A percentile compares a stretch with the other conserved stretches of the same genome.
phyloP scores from a whole-genome alignment of 1,284 basidiomycete species.

The Hypsizygus ulmarius region DNA sequence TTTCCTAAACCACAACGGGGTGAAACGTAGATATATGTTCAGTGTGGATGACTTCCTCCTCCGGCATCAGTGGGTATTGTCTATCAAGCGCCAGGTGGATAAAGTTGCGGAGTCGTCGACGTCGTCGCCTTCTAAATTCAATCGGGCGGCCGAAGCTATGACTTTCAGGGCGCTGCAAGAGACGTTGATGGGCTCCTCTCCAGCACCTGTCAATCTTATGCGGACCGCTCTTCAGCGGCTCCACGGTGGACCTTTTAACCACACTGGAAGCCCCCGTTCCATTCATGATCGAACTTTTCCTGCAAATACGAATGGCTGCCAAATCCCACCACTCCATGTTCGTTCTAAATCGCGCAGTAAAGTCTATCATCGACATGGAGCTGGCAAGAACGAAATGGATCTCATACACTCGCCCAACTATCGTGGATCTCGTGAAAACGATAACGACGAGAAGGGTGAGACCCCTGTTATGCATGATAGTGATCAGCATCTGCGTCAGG shows the following conservation, averaged over 20 bases:
- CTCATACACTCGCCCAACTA: slow-evolving; percentile 30
- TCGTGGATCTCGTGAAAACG: slow-evolving; percentile 29
- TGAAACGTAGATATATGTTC: slow-evolving; percentile 89
- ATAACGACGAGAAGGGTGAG: slow-evolving; percentile 35
- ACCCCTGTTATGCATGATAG: slow-evolving; percentile 29
- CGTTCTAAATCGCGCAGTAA: slow-evolving; percentile 71
- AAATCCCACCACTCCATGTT: slow-evolving; percentile 36
- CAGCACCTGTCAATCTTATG: slow-evolving; percentile 18
- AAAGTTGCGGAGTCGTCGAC: slow-evolving; percentile 33
- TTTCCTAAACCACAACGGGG: slow-evolving; percentile 69
- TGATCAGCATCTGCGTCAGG: slow-evolving; percentile 31
- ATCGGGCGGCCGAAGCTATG: slow-evolving; percentile 65
- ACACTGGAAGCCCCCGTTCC: slow-evolving; percentile 19
- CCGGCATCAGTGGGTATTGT: slow-evolving; percentile 71
- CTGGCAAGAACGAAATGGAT: slow-evolving; percentile 60
- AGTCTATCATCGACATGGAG: slow-evolving; percentile 58
- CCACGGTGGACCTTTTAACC: slow-evolving; percentile 11
- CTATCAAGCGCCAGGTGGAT: slow-evolving; percentile 69
- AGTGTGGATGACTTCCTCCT: slow-evolving; percentile 78
- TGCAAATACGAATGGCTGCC: slow-evolving; percentile 10
- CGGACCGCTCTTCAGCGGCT: slow-evolving; percentile 29
- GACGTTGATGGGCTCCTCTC: slow-evolving; percentile 56
- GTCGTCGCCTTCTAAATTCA: slow-evolving; percentile 43
- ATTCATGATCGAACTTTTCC: slow-evolving; percentile 17
- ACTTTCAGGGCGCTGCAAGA: slow-evolving; percentile 84